A percentile compares a stretch with the other conserved stretches of the same genome.
Evolutionary conservation across 345 rosid genomes (phyloP).

Genomic region (Gossypium raimondii): DNA sequence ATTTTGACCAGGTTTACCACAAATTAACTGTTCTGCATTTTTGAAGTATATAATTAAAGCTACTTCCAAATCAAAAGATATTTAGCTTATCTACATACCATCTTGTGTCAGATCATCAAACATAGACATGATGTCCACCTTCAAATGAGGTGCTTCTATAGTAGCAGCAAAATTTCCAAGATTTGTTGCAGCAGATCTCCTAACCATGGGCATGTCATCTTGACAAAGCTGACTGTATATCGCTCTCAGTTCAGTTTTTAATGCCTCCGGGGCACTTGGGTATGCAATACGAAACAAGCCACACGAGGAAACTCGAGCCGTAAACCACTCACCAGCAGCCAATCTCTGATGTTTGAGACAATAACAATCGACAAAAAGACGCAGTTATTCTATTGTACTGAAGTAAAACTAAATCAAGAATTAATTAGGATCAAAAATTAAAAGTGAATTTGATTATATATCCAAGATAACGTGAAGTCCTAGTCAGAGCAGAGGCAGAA

Average conservation of each 20-base stretch:
- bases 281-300: slow-evolving; percentile 75
- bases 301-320: slow-evolving; percentile 77
- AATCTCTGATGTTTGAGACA: slow-evolving; percentile 41
- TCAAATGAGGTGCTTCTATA: slow-evolving; percentile 61
- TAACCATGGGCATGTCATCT: slow-evolving; percentile 92
- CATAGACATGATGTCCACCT: slow-evolving; percentile 40
- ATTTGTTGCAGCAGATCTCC: slow-evolving; percentile 76
- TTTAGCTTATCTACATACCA: slow-evolving; percentile 33
- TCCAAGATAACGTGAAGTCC: not conserved
- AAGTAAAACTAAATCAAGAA: not conserved
- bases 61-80: not conserved
- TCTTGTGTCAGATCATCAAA: slow-evolving; percentile 46
- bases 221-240: slow-evolving; percentile 63
- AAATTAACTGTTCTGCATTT: not conserved
- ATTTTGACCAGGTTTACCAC: not conserved
- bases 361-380: not conserved
- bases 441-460: not conserved
- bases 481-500: not conserved
- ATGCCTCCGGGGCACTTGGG: slow-evolving; percentile 55
- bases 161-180: slow-evolving; percentile 77
- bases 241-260: slow-evolving; percentile 57
- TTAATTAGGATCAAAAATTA: not conserved
- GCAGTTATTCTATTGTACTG: not conserved
- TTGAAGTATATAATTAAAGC: not conserved
- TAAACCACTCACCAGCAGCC: slow-evolving; percentile 80